Evolutionary conservation across 768 basidiomycete genomes (phyloP).

Genomic region (Auriscalpium microsporum): DNA sequence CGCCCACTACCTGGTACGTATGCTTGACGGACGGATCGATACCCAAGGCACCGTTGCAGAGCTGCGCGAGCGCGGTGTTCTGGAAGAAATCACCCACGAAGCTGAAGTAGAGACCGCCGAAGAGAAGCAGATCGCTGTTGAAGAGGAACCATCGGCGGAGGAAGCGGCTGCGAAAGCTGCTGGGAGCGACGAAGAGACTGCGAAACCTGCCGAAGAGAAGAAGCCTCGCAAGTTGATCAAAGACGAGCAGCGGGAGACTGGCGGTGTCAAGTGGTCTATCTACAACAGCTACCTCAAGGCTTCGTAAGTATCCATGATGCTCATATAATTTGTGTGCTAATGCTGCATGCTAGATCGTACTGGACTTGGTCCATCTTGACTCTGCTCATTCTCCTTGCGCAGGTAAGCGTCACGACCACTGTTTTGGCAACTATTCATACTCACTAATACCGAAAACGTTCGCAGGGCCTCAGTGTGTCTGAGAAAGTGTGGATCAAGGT

Average conservation of each 20-base stretch:
- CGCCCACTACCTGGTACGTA: slow-evolving; percentile 63
- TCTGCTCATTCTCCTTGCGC: slow-evolving; percentile 37
- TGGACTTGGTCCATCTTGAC: slow-evolving; percentile 55
- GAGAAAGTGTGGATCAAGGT: slow-evolving; percentile 78
- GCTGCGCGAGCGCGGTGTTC: slow-evolving; percentile 48
- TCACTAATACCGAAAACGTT: slow-evolving; percentile 25
- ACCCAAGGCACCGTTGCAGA: slow-evolving; percentile 62
- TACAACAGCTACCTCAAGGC: slow-evolving; percentile 60
- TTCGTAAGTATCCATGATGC: slow-evolving; percentile 35
- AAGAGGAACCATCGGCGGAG: slow-evolving; percentile 17
- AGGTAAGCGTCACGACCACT: slow-evolving; percentile 10
- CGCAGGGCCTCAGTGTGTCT: slow-evolving; percentile 31
- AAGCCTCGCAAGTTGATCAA: slow-evolving; percentile 69
- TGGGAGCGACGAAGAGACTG: slow-evolving; percentile 10
- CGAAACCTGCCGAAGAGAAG: slow-evolving; percentile 32
- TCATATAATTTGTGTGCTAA: no score
- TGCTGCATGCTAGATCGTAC: slow-evolving; percentile 38
- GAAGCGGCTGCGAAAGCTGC: slow-evolving; percentile 23
- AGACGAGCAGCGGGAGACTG: slow-evolving; percentile 74
- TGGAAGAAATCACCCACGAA: slow-evolving; percentile 53
- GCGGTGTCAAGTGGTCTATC: slow-evolving; percentile 72
- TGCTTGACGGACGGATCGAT: slow-evolving; percentile 78
- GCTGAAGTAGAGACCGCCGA: slow-evolving; percentile 32
- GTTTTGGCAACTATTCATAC: background rate
- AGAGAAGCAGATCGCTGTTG: slow-evolving; percentile 26